Base-by-base conservation (phyloP, 139 green algal species). In the Chlorella vulgaris region DNA sequence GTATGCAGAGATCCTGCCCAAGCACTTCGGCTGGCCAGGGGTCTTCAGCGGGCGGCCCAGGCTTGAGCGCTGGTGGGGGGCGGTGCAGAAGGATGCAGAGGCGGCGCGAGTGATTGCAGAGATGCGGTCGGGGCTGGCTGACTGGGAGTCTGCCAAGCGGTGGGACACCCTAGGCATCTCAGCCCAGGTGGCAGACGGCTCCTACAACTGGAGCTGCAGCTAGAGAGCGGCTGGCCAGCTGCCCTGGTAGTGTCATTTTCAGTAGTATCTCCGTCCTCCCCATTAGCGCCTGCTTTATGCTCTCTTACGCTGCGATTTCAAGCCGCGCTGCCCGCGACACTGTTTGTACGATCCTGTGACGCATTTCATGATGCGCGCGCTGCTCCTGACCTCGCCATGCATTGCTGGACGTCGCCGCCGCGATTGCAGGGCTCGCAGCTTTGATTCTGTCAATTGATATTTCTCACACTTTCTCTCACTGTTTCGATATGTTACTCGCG, bases 1-100 rank as follows among this genome's bases (percentile, higher is more conserved):
- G n/a, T 15, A 15, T 51, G 53, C 73, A 79, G 87, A 87, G 84
- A 94, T 95, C 13, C 84, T 96, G 69, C 89, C 90, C 19, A 84
- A 81, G 33, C 86, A 91, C 74, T 97, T 96, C 81, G 92, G 93
- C 21, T 96, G 92, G 91, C 10, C 47, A 19, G 76, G 88, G 78
- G 74, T 94, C 43, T 94, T 93, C 80, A 81, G 60, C 10, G 81
- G 86, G 29, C 85, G 91, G 18, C 91, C 91, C 71, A 92, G 91
- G 83, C 85, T 95, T 50, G 83, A 61, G 43, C 76, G 63, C 7
- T 95, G 89, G 88, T 97, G 89, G 86, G 70, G 36, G 5, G 31
- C 58, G 21, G 86, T 94, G 70, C 80, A 82, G 69, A 51, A 70
- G 29, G 91, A 94, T 39, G n/a, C 62, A 0, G 83, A 80, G 53